A percentile compares a stretch with the other conserved stretches of the same genome.
Conservation (phyloP, 208 protist species). For the Leishmania turanica region DNA sequence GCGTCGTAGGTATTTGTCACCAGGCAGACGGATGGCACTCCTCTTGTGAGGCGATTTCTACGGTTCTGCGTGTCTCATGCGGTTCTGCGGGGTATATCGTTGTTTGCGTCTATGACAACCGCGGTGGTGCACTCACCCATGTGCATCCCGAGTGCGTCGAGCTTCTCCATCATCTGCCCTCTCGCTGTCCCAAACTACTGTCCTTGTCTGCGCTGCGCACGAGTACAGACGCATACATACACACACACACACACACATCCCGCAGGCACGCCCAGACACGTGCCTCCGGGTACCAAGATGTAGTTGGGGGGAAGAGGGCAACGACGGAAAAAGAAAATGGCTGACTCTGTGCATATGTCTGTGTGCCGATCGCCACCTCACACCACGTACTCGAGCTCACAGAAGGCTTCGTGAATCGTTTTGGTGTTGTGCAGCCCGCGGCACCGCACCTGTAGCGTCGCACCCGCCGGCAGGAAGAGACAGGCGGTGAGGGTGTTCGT, state of each 20-base stretch:
- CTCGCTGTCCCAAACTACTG: neutral
- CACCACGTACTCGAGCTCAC: constrained; percentile 60
- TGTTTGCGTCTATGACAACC: neutral
- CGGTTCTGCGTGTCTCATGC: neutral
- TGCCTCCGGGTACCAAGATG: neutral
- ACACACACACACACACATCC: neutral
- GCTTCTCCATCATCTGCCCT: neutral
- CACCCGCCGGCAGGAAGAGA: constrained; percentile 45
- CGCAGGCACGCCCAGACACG: neutral
- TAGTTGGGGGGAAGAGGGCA: neutral
- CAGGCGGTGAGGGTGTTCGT: constrained; percentile 53
- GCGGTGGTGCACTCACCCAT: neutral
- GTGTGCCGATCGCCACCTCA: constrained; percentile 5
- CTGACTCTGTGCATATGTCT: neutral
- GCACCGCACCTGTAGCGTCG: constrained; percentile 50
- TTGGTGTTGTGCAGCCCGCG: constrained; percentile 29
- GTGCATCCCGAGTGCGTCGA: neutral
- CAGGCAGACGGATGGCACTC: neutral
- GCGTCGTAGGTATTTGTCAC: neutral
- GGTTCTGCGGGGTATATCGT: neutral
- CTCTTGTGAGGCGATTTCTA: neutral
- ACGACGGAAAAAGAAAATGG: neutral
- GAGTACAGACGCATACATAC: neutral
- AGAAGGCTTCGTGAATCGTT: constrained; percentile 46
- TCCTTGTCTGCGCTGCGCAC: neutral